Percentiles rank a stretch among this genome's conserved stretches.
Conservation (phyloP, 495 filamentous ascomycete genomes). For the Elasticomyces elasticus region DNA sequence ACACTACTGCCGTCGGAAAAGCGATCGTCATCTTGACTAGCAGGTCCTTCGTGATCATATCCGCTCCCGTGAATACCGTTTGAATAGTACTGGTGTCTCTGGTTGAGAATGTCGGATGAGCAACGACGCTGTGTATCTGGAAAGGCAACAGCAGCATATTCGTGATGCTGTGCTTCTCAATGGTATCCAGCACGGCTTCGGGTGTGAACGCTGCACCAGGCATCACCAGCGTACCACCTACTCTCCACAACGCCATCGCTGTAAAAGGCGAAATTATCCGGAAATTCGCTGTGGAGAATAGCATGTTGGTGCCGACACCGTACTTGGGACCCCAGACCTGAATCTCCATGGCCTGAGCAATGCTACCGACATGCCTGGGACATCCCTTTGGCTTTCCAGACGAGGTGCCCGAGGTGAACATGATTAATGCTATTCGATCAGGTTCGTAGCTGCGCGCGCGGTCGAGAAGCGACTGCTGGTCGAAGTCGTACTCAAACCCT, state of each 20-base stretch:
- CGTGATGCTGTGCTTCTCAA: background rate
- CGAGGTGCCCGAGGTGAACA: background rate
- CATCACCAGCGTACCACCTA: background rate
- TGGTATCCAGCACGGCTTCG: background rate
- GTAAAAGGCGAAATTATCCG: background rate
- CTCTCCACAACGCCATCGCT: background rate
- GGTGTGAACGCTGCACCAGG: background rate
- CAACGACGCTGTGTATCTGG: background rate
- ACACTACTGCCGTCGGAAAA: background rate
- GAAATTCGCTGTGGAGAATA: background rate
- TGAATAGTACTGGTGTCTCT: background rate
- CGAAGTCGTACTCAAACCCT: background rate
- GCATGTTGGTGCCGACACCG: background rate
- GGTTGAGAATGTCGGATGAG: background rate
- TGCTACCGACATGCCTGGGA: background rate
- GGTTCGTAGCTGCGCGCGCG: background rate
- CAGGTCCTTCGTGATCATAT: background rate
- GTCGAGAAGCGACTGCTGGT: background rate
- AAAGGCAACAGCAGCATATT: background rate
- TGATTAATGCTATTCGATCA: background rate
- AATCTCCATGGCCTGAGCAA: background rate
- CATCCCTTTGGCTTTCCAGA: constrained; percentile 4
- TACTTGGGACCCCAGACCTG: background rate
- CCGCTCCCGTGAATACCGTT: background rate
- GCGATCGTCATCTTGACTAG: background rate